Evolutionary conservation across 805 yeast species (phyloP), one percentile per base, ranked within the genome.

Genomic region (Nakazawaea ernobii): DNA sequence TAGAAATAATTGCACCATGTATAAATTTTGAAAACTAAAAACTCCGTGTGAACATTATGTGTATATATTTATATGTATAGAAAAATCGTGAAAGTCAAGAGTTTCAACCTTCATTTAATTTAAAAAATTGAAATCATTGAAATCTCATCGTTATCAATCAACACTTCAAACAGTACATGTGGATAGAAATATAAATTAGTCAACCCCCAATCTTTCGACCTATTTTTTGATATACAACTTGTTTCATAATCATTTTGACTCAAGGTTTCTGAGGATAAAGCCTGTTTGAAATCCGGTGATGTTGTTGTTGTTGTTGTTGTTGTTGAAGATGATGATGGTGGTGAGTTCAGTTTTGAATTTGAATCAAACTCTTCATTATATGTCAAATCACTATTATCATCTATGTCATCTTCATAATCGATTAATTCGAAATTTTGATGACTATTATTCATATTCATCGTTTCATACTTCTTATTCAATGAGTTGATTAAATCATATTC

Each of bases 141-240:
- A n/a, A 65, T 45, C 13, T 42, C 41, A 15, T 56, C 60, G 15
- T 52, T 63, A 29, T 60, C 65, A 13, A 59, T 53, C 36, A 64
- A 45, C n/a, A 64, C 58, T 48, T 66, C 70, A 49, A 61, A 63
- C 6, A 63, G 50, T 28, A 61, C 54, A 13, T 54, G 50, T 3
- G 55, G 49, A 42, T 55, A 52, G 4, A 59, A 57, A 39, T 58
- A 56, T 27, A 65, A 50, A 43, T 65, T 62, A 13, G 65, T 58
- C 35, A 63, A 51, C 3, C 69, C 69, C 70, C 69, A 66, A 39
- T 59, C 57, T 35, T 62, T 59, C 32, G 55, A 50, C 32, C 59
- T 60, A 6, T 57, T 56, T 43, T 48, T 14, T 8, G 28, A 11
- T 8, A 11, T 8, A 4, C 43, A 35, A 17, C n/a, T n/a, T n/a